A percentile compares a stretch with the other conserved stretches of the same genome.
These are phyloP conservation scores for Limtongia smithiae DNA, from an alignment of 805 yeast genomes.

Conservation along the genomic window DNA sequence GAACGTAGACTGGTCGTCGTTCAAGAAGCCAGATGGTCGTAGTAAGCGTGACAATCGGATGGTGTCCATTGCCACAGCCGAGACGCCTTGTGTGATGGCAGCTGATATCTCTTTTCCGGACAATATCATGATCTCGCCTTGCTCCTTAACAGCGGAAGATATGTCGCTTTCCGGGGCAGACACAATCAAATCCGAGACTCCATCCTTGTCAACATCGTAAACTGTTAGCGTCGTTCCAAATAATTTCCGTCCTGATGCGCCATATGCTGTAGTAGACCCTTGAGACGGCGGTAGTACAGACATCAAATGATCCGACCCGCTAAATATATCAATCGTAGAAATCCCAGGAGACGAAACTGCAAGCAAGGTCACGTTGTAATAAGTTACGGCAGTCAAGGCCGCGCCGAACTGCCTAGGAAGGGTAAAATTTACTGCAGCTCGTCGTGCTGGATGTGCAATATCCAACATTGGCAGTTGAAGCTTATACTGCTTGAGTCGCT, in stretches of 20 bases:
- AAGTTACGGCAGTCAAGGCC: slow-evolving; percentile 36
- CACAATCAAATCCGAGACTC: slow-evolving; percentile 44
- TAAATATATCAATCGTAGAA: slow-evolving; percentile 42
- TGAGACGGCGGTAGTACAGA: slow-evolving; percentile 35
- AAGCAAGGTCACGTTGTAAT: slow-evolving; percentile 39
- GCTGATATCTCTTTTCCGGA: slow-evolving; percentile 17
- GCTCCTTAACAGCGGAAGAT: slow-evolving; percentile 39
- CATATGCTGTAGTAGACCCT: slow-evolving; percentile 36
- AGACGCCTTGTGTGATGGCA: slow-evolving; percentile 18
- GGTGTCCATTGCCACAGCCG: slow-evolving; percentile 12
- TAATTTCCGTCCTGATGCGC: slow-evolving; percentile 45
- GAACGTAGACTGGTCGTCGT: slow-evolving; percentile 35
- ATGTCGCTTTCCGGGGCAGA: slow-evolving; percentile 45
- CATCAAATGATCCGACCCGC: slow-evolving; percentile 19
- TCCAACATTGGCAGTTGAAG: slow-evolving; percentile 5
- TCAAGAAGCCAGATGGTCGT: slow-evolving; percentile 10
- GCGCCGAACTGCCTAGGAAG: slow-evolving; percentile 46
- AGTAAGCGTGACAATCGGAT: slow-evolving; percentile 11
- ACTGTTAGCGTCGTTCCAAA: slow-evolving; percentile 40
- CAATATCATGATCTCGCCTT: slow-evolving; percentile 24
- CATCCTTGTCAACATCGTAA: slow-evolving; percentile 41
- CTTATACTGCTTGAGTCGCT: background rate
- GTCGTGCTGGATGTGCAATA: background rate
- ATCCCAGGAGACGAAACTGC: slow-evolving; percentile 53
- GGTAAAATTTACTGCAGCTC: slow-evolving; percentile 14